Evolutionary conservation across 768 basidiomycete species (phyloP).

Genomic region (Kondoa malvinella): DNA sequence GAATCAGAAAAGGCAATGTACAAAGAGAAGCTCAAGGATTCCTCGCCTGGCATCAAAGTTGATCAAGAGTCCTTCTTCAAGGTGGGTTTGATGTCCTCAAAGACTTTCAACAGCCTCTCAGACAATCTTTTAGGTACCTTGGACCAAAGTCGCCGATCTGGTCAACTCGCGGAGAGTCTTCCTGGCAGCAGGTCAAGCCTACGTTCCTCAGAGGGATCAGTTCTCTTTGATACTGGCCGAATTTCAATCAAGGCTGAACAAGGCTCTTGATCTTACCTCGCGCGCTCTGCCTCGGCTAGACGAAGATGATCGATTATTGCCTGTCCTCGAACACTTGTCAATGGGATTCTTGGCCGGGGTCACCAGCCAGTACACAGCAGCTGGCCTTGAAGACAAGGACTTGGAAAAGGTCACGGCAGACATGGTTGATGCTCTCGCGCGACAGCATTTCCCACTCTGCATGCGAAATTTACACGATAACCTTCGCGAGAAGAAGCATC

Average conservation of each 20-base stretch:
- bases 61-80: conserved; percentile 56
- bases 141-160: conserved; percentile 87
- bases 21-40: conserved; percentile 39
- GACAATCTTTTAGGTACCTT: conserved; percentile 60
- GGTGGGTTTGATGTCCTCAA: conserved; percentile 34
- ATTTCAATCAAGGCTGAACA: conserved; percentile 55
- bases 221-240: conserved; percentile 67
- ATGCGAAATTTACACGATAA: conserved; percentile 79
- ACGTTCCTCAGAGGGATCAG: conserved; percentile 52
- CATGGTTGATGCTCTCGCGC: conserved; percentile 74
- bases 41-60: conserved; percentile 38
- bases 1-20: conserved; percentile 42
- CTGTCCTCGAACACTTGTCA: conserved; percentile 76
- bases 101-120: not conserved
- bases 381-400: conserved; percentile 36
- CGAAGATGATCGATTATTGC: conserved; percentile 77
- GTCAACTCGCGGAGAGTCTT: conserved; percentile 66
- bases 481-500: conserved; percentile 56
- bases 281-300: conserved; percentile 76
- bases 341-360: conserved; percentile 86
- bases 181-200: conserved; percentile 67
- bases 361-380: conserved; percentile 57
- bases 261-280: conserved; percentile 70
- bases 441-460: conserved; percentile 82
- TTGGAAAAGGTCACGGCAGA: conserved; percentile 64